These are phyloP conservation scores for Xylaria palmicola DNA, from an alignment of 495 filamentous ascomycete species.

Conservation along the genomic window DNA sequence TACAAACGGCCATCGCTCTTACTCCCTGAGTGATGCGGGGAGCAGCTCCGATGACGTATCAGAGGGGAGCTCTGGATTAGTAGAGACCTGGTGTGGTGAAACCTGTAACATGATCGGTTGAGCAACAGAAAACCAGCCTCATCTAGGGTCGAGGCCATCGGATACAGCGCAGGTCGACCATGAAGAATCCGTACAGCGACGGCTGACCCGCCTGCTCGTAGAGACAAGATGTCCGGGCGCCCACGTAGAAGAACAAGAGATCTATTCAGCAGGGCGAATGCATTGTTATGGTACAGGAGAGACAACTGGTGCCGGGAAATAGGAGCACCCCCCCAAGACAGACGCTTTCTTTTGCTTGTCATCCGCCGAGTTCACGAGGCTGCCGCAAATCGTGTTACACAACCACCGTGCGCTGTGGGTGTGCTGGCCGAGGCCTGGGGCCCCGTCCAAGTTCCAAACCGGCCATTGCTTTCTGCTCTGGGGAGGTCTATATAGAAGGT, in stretches of 20 bases:
- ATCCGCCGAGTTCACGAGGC: conserved; percentile 18
- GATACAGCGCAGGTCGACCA: not conserved
- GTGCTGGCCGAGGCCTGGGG: not conserved
- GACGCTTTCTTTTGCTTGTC: conserved; percentile 14
- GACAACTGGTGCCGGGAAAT: conserved; percentile 13
- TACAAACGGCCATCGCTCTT: too few relatives aligned
- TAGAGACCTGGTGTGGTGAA: not conserved
- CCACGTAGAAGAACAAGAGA: conserved; percentile 21
- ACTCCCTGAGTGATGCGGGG: too few relatives aligned
- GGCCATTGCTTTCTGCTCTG: conserved; percentile 9
- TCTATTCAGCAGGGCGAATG: conserved; percentile 29
- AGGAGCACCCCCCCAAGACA: not conserved
- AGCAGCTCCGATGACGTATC: too few relatives aligned
- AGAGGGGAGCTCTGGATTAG: too few relatives aligned
- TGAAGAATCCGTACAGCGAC: not conserved
- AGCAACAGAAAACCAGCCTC: not conserved
- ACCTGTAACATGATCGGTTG: not conserved
- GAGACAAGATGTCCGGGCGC: not conserved
- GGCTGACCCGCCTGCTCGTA: not conserved
- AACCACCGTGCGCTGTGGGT: conserved; percentile 17
- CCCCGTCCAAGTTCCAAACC: conserved; percentile 13
- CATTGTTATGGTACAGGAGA: conserved; percentile 31
- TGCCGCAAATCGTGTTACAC: conserved; percentile 29
- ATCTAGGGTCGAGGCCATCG: not conserved
- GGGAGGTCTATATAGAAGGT: conserved; percentile 19